These are phyloP conservation scores for Huntiella decipiens DNA, from an alignment of 2,329 filamentous ascomycete genomes.

Conservation along the genomic window DNA sequence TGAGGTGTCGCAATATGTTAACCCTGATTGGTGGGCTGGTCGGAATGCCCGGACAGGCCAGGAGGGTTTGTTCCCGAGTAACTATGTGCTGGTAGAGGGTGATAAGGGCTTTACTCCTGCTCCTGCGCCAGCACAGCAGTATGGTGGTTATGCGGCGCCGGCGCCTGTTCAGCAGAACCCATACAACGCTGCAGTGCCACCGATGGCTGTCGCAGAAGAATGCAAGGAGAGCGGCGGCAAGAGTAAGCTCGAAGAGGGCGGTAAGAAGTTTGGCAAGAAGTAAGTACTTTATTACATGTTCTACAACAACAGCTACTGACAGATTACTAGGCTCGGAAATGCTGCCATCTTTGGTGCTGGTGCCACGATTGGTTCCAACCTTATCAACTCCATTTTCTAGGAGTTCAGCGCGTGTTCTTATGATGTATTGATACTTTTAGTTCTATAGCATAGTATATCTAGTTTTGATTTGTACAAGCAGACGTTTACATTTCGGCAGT, in stretches of 20 bases:
- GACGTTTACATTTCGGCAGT: too few species aligned
- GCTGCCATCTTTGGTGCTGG: slow-evolving; percentile 81
- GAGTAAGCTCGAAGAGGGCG: slow-evolving; percentile 49
- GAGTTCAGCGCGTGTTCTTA: neutral
- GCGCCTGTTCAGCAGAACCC: slow-evolving; percentile 24
- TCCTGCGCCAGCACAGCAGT: slow-evolving; percentile 19
- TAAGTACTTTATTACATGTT: slow-evolving; percentile 3
- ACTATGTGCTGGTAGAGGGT: slow-evolving; percentile 56
- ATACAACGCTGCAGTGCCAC: slow-evolving; percentile 53
- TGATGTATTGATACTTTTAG: neutral
- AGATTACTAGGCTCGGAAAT: slow-evolving; percentile 33
- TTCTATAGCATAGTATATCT: too few species aligned
- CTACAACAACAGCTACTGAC: slow-evolving; percentile 6
- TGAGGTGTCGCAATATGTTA: slow-evolving; percentile 78
- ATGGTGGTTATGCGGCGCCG: neutral
- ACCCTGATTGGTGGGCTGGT: slow-evolving; percentile 93
- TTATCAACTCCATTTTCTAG: slow-evolving; percentile 82
- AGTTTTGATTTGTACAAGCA: too few species aligned
- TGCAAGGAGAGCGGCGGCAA: slow-evolving; percentile 26
- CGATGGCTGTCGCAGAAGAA: slow-evolving; percentile 50
- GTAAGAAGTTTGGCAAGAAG: slow-evolving; percentile 96
- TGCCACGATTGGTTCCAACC: slow-evolving; percentile 73
- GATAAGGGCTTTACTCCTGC: slow-evolving; percentile 30
- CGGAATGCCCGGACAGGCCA: slow-evolving; percentile 62
- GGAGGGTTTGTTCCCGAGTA: slow-evolving; percentile 90